phyloP scores from a whole-genome alignment of 768 basidiomycete genomes.

The Dentipellis sp. region DNA sequence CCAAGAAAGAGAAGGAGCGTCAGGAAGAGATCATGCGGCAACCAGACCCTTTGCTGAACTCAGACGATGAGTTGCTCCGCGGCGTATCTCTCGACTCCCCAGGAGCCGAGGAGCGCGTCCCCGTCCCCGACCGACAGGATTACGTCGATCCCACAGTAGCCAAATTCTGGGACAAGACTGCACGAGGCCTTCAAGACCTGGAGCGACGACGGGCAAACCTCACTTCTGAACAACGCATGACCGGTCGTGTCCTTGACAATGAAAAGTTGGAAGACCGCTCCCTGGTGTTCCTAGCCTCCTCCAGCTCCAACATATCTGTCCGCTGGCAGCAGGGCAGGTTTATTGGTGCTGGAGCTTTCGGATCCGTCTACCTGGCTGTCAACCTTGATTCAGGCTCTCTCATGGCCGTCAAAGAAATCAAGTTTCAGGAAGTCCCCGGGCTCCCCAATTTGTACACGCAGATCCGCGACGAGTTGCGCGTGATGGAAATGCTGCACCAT shows the following conservation, averaged over 20 bases:
- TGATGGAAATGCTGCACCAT: conserved; percentile 98
- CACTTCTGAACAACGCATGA: conserved; percentile 60
- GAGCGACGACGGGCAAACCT: conserved; percentile 55
- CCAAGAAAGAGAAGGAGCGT: conserved; percentile 82
- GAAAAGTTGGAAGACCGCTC: conserved; percentile 92
- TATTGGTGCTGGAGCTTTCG: conserved; percentile 98
- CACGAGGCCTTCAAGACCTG: conserved; percentile 48
- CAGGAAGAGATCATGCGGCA: conserved; percentile 56
- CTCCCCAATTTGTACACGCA: conserved; percentile 83
- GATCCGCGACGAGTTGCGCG: conserved; percentile 90
- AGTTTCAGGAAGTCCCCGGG: conserved; percentile 49
- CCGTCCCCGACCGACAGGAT: conserved; percentile 18
- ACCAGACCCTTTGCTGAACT: conserved; percentile 36
- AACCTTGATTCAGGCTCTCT: conserved; percentile 92
- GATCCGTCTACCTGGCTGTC: conserved; percentile 98
- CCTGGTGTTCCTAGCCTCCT: conserved; percentile 87
- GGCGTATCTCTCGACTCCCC: conserved; percentile 24
- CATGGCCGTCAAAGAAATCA: conserved; percentile 99
- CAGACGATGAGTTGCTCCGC: conserved; percentile 43
- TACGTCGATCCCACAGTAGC: conserved; percentile 60
- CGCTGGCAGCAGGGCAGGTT: conserved; percentile 98
- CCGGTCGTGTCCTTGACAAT: conserved; percentile 91
- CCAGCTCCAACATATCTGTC: conserved; percentile 91
- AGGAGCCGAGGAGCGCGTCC: conserved; percentile 25
- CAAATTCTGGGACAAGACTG: conserved; percentile 66